Evolutionary conservation across 306 rosid genomes (phyloP), one percentile per base, ranked within the genome.

Genomic region (Alnus glutinosa): DNA sequence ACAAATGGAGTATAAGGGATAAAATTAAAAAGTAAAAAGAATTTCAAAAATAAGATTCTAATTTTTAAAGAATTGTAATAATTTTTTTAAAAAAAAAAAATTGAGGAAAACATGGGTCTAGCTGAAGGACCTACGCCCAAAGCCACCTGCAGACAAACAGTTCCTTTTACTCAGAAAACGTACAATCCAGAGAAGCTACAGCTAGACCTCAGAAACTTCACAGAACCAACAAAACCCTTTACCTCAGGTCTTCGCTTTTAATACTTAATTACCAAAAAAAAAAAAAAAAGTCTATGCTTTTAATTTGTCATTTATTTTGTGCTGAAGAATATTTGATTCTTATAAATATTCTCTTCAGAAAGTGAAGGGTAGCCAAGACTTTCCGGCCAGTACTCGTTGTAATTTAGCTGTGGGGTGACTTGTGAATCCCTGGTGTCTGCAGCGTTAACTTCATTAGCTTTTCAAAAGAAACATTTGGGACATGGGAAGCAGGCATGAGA

Each of bases 401-500:
- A 23, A 23, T 23, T 0, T 23, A 0, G 28, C 28, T 23, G 28
- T 23, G 28, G 28, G 28, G 28, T 23, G 28, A 23, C 28, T 23
- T 23, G 28, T 23, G 28, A 23, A 23, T 23, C 28, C 28, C 28
- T 23, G 28, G 28, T 23, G 28, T 23, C 28, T 23, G 28, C 28
- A 23, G 28, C 28, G 28, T 23, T 23, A 23, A 23, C 28, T 23
- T 23, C 28, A 23, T 23, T 23, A 23, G 52, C 37, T 34, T 34
- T 34, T 34, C 37, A 34, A 34, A 34, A 34, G 37, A 34, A 23
- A 23, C 28, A 1, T 34, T 34, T 34, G n/a, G 78, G 69, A 71
- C 69, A 86, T 85, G 92, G 71, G 58, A 7, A 81, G 76, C 5
- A 70, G 75, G 58, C 74, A 85, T 79, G 94, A 85, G 79, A 80